Evolutionary conservation across 2,329 filamentous ascomycete species (phyloP).

Genomic region (Cadophora sp.): DNA sequence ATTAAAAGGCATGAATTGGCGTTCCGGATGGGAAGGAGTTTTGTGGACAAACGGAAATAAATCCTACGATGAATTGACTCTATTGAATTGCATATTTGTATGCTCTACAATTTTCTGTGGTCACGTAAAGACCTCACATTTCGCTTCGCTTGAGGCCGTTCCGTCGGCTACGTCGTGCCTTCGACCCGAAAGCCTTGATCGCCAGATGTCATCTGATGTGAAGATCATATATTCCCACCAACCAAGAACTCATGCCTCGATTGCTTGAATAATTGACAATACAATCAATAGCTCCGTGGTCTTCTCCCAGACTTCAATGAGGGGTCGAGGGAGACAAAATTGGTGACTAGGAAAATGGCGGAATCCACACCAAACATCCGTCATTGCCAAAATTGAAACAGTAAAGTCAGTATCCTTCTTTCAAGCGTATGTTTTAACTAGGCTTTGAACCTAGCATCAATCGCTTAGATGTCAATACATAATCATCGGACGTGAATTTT

Average conservation of each 20-base stretch:
- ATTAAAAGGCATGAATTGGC: background rate
- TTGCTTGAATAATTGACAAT: background rate
- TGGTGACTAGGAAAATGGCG: no score
- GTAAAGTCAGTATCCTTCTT: no score
- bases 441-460: background rate
- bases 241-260: background rate
- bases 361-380: no score
- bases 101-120: no score
- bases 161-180: conserved; percentile 3
- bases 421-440: background rate
- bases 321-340: no score
- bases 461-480: background rate
- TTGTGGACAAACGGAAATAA: background rate
- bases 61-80: background rate
- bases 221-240: background rate
- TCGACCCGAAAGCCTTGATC: background rate
- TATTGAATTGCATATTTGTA: background rate
- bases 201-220: background rate
- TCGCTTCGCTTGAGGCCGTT: background rate
- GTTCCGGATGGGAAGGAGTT: background rate
- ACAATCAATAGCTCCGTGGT: no score
- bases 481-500: background rate
- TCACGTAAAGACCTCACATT: background rate
- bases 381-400: no score
- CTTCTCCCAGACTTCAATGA: no score